Conservation (phyloP, 2,329 filamentous ascomycete species). For the Ramularia collo-cygni region DNA sequence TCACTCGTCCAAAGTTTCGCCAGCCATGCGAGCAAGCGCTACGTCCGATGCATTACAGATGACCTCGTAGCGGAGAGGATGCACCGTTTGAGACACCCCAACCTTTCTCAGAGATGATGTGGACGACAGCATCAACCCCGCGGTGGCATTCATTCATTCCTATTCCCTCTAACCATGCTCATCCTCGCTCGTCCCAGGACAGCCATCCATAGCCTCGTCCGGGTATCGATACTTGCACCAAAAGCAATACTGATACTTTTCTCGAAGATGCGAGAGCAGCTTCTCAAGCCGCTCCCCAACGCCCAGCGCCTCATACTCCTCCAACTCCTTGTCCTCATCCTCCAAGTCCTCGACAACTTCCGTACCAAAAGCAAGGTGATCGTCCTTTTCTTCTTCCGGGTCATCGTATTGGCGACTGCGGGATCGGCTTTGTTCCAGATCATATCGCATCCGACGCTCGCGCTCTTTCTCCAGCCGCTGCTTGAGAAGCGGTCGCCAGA, state of each 20-base stretch:
- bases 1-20: no score
- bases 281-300: slow-evolving; percentile 58
- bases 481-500: slow-evolving; percentile 71
- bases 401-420: slow-evolving; percentile 62
- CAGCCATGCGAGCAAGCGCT: no score
- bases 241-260: slow-evolving; percentile 77
- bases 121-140: not conserved
- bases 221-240: slow-evolving; percentile 89
- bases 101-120: no score
- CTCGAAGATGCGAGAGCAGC: slow-evolving; percentile 63
- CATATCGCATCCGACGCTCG: slow-evolving; percentile 57
- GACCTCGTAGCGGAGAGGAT: no score
- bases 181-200: slow-evolving; percentile 80
- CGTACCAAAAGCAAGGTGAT: slow-evolving; percentile 60
- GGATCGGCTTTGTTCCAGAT: slow-evolving; percentile 58
- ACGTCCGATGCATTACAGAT: no score
- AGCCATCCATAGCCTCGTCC: slow-evolving; percentile 67
- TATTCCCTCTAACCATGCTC: slow-evolving; percentile 65
- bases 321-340: slow-evolving; percentile 72
- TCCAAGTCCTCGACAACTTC: slow-evolving; percentile 62
- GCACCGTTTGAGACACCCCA: no score
- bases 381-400: slow-evolving; percentile 63
- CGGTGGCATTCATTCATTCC: no score
- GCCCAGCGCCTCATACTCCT: slow-evolving; percentile 67
- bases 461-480: slow-evolving; percentile 63